Base-by-base conservation (phyloP, 371 early-diverging fungal species). In the Catenaria anguillulae region DNA sequence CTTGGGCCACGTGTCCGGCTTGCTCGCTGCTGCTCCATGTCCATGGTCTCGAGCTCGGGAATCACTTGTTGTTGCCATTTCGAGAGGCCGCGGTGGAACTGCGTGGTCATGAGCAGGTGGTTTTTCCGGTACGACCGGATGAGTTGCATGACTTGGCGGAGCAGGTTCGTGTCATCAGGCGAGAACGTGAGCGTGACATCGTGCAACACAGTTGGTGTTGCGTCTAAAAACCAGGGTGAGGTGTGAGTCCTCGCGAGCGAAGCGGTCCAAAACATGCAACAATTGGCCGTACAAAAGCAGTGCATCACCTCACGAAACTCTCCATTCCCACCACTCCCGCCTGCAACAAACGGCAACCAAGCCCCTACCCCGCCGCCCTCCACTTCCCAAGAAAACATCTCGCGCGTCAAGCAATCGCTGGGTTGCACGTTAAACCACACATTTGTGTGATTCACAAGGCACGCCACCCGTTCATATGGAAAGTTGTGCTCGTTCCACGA, bases 371-470 rank as follows among this genome's bases (percentile, higher is more conserved):
- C 64, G 19, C n/a, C n/a, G n/a, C n/a, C n/a, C n/a, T 43, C 33
- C 46, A 73, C 55, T 46, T 73, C 66, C 71, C 71, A 73, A 0
- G 69, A 71, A 56, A 73, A 73, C 45, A 56, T 65, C 1, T 67
- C 64, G 26, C 72, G 64, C 33, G 31, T 13, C 13, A 62, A 13
- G 17, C 54, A 37, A 37, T 70, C 70, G n/a, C 64, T 63, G 33
- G 64, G 59, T 60, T 74, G 75, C 40, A 74, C 60, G 59, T 74
- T 74, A 56, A 66, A 68, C 54, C 55, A 73, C 21, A 74, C 61
- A 62, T 74, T 74, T 33, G 61, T 17, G 45, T 71, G 61, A 60
- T 74, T 66, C 63, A 71, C 71, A 6, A 74, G 26, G 3, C 64
- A 65, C 55, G 62, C 62, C 8, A 74, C 2, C 12, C 63, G 58